Base-by-base conservation (phyloP, 2,329 filamentous ascomycete genomes). In the Xylariaceae sp. region DNA sequence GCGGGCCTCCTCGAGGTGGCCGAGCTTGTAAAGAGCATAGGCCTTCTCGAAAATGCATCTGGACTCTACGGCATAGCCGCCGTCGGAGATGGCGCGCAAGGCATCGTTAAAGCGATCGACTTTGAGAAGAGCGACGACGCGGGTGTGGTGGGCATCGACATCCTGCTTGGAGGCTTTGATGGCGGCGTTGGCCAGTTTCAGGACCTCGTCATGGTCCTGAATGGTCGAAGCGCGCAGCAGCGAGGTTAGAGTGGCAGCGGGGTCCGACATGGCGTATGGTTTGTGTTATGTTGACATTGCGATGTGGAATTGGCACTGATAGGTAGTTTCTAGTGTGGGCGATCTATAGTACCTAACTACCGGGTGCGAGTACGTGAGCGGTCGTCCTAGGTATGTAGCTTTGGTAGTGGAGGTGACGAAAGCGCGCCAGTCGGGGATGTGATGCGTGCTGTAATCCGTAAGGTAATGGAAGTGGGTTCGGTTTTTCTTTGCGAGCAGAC, bases 21-120 rank as follows among this genome's bases (percentile, higher is more conserved):
- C 88, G 0, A 84, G 82, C 77, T 92, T 94, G 76, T 94, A 95
- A 17, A 92, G 80, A n/a, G 88, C 87, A 76, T 95, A 95, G 1
- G 88, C 84, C 71, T 87, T 87, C 73, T 92, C 90, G 49, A 92
- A 78, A 13, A 75, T 70, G 65, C 87, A 89, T 59, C 75, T 75
- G 45, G 82, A 76, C 70, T 86, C 83, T 59, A 92, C 75, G 64
- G 76, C 78, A 59, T 82, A 77, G 53, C 85, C 85, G 15, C 80
- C 85, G 42, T 86, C 83, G 61, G 86, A 82, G 60, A 93, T 81
- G 57, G 84, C 81, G 60, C 84, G 84, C 52, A 91, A 77, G 51
- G 88, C 89, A 73, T 94, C 90, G 59, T 89, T 84, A 73, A 88
- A 94, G 60, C 89, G 88, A 74, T 94, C 90, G 67, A 94, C 83